A percentile compares a stretch with the other conserved stretches of the same genome.
phyloP scores from a whole-genome alignment of 495 filamentous ascomycete species.

The Aspergillus biplanus region DNA sequence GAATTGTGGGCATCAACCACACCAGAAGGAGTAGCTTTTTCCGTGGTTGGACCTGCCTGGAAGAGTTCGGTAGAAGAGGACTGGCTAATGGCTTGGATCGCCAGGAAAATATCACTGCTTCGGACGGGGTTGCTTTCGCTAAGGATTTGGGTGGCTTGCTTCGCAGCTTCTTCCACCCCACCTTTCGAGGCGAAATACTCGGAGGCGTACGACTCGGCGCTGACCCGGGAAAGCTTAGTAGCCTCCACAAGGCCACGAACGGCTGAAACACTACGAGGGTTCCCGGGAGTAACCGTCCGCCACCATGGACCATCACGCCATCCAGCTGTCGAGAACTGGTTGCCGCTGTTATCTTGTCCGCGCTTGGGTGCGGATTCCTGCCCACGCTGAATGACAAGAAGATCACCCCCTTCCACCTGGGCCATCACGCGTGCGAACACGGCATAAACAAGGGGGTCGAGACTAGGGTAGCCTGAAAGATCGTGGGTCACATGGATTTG shows the following conservation, averaged over 20 bases:
- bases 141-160: slow-evolving; percentile 71
- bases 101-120: slow-evolving; percentile 91
- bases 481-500: slow-evolving; percentile 98
- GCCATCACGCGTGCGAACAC: slow-evolving; percentile 98
- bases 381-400: slow-evolving; percentile 94
- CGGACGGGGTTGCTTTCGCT: slow-evolving; percentile 87
- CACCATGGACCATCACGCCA: slow-evolving; percentile 98
- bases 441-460: slow-evolving; percentile 89
- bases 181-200: slow-evolving; percentile 80
- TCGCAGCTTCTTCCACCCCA: slow-evolving; percentile 78
- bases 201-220: slow-evolving; percentile 81
- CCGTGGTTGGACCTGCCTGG: slow-evolving; percentile 55
- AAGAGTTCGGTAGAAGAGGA: slow-evolving; percentile 67
- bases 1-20: slow-evolving; percentile 54
- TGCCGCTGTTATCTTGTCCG: slow-evolving; percentile 55
- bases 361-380: slow-evolving; percentile 78
- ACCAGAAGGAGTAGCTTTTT: slow-evolving; percentile 57
- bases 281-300: slow-evolving; percentile 65
- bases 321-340: slow-evolving; percentile 57
- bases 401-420: slow-evolving; percentile 95
- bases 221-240: slow-evolving; percentile 84
- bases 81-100: slow-evolving; percentile 83
- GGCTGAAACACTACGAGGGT: slow-evolving; percentile 74
- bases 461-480: slow-evolving; percentile 87
- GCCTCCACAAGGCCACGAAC: slow-evolving; percentile 82